Conservation (phyloP, 768 basidiomycete species). For the Exidia glandulosa region DNA sequence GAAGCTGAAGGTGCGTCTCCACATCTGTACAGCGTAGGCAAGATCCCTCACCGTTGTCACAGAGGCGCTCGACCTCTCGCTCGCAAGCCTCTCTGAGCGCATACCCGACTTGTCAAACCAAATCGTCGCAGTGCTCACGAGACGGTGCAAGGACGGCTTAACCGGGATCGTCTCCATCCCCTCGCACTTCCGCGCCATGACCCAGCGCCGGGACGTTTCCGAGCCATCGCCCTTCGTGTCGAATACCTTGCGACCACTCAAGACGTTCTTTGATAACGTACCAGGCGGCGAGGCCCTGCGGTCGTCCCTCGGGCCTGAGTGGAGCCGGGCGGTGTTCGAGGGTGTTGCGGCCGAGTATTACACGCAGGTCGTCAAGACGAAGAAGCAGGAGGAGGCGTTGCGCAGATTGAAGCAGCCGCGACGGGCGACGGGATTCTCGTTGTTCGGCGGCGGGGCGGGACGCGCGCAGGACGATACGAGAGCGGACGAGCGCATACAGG, state of each 20-base stretch:
- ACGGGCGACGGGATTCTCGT: constrained; percentile 70
- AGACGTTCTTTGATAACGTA: constrained; percentile 58
- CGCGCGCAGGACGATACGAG: constrained; percentile 55
- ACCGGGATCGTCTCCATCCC: constrained; percentile 80
- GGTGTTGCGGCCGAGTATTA: constrained; percentile 66
- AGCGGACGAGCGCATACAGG: constrained; percentile 82
- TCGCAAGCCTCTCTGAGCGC: constrained; percentile 39
- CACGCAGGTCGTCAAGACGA: constrained; percentile 71
- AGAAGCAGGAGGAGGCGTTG: constrained; percentile 86
- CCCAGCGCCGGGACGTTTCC: constrained; percentile 55
- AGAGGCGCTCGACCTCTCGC: constrained; percentile 35
- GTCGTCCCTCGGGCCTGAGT: constrained; percentile 39
- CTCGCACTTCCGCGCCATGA: constrained; percentile 80
- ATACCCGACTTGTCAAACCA: constrained; percentile 50
- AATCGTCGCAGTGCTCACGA: constrained; percentile 58
- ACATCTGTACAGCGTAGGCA: neutral
- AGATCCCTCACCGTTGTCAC: neutral
- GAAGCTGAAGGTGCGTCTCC: constrained; percentile 40
- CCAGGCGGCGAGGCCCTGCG: constrained; percentile 46
- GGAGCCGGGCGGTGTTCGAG: constrained; percentile 54
- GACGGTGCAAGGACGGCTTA: constrained; percentile 77
- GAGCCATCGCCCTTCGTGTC: constrained; percentile 84
- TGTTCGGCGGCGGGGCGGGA: constrained; percentile 45
- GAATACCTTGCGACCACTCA: constrained; percentile 70
- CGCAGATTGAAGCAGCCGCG: constrained; percentile 66